A percentile compares a stretch with the other conserved stretches of the same genome.
phyloP scores from a whole-genome alignment of 2,329 filamentous ascomycete species.

The Verticillium longisporum region DNA sequence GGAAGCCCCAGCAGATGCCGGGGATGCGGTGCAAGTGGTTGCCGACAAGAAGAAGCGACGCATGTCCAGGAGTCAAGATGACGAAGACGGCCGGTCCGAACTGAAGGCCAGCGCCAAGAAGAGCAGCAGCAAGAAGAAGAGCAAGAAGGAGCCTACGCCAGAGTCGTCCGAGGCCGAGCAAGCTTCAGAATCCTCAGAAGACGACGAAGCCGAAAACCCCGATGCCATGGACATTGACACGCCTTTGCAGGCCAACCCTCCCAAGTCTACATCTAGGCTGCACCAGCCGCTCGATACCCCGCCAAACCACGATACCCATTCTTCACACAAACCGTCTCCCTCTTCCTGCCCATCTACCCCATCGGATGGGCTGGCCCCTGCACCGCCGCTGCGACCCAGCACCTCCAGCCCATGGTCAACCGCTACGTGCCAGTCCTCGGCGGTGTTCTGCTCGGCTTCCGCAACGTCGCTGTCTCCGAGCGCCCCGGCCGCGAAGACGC shows the following conservation, averaged over 20 bases:
- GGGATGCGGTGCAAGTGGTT: conserved; percentile 4
- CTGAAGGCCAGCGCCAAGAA: conserved; percentile 13
- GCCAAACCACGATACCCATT: conserved; percentile 57
- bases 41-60: neutral
- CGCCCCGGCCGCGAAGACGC: conserved; percentile 39
- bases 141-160: conserved; percentile 16
- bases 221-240: conserved; percentile 34
- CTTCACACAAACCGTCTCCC: conserved; percentile 69
- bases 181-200: neutral
- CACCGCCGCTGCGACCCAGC: conserved; percentile 64
- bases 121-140: conserved; percentile 20
- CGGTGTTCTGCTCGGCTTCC: conserved; percentile 70
- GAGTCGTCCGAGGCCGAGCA: conserved; percentile 12
- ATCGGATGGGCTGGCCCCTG: conserved; percentile 63
- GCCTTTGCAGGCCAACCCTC: conserved; percentile 14
- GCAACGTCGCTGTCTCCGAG: conserved; percentile 60
- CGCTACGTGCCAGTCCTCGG: conserved; percentile 67
- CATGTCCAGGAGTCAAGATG: neutral
- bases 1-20: neutral
- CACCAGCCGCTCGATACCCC: conserved; percentile 27
- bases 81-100: neutral
- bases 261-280: conserved; percentile 22
- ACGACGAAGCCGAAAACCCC: conserved; percentile 12
- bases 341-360: conserved; percentile 72
- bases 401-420: conserved; percentile 68